Conservation (phyloP, 2,329 filamentous ascomycete species). For the Berkeleyomyces basicola region DNA sequence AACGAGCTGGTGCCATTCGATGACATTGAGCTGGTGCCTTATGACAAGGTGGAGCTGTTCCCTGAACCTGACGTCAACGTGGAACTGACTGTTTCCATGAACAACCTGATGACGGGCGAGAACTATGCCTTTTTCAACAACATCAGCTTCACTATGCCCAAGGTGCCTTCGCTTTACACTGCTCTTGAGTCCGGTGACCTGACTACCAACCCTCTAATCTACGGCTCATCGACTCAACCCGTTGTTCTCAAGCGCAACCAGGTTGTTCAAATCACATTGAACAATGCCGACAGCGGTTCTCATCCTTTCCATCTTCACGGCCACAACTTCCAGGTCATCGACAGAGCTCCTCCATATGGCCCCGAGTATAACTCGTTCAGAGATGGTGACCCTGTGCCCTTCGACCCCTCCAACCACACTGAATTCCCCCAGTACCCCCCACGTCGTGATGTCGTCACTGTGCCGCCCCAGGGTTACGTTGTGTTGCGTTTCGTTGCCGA, state of each 20-base stretch:
- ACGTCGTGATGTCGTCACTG: slow-evolving; percentile 31
- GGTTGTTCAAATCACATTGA: slow-evolving; percentile 40
- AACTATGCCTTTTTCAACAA: slow-evolving; percentile 45
- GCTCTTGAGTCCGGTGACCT: slow-evolving; percentile 37
- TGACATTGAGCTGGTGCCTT: slow-evolving; percentile 35
- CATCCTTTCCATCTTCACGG: slow-evolving; percentile 52
- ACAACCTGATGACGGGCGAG: slow-evolving; percentile 37
- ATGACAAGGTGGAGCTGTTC: slow-evolving; percentile 33
- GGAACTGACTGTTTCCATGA: slow-evolving; percentile 32
- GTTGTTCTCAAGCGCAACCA: slow-evolving; percentile 37
- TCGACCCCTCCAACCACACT: slow-evolving; percentile 24
- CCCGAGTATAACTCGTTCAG: slow-evolving; percentile 12
- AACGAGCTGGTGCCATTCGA: slow-evolving; percentile 39
- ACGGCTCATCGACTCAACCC: slow-evolving; percentile 33
- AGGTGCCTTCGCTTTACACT: slow-evolving; percentile 52
- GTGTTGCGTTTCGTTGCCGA: slow-evolving; percentile 29
- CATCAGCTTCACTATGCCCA: slow-evolving; percentile 44
- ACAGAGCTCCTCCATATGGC: slow-evolving; percentile 13
- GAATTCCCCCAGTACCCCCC: slow-evolving; percentile 25
- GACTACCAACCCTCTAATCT: slow-evolving; percentile 31
- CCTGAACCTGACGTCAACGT: slow-evolving; percentile 33
- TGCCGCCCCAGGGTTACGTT: slow-evolving; percentile 31
- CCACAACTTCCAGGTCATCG: slow-evolving; percentile 38
- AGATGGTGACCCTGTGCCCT: slow-evolving; percentile 16
- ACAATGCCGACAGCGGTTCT: slow-evolving; percentile 39